Percentiles rank a stretch among this genome's conserved stretches.
Conservation (phyloP, 306 rosid species). For the Castanospermum australe region DNA sequence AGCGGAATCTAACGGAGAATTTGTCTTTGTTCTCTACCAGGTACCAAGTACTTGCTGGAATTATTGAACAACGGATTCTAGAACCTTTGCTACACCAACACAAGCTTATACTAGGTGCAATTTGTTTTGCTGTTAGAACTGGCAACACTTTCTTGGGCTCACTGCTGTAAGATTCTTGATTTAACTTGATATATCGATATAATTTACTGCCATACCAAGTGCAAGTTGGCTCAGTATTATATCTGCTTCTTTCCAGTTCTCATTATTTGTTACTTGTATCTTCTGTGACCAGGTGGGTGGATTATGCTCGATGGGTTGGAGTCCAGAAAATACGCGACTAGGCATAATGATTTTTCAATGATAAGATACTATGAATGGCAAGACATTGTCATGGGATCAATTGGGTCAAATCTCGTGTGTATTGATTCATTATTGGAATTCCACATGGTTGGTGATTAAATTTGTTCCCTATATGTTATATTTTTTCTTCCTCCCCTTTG, state of each 20-base stretch:
- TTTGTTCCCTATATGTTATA: background rate
- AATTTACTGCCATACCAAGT: slow-evolving; percentile 2
- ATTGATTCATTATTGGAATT: slow-evolving; percentile 30
- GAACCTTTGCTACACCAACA: slow-evolving; percentile 75
- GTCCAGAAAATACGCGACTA: slow-evolving; percentile 66
- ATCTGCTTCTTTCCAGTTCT: background rate
- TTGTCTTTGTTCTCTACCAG: slow-evolving; percentile 40
- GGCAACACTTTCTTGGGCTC: slow-evolving; percentile 93
- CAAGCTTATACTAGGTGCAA: slow-evolving; percentile 69
- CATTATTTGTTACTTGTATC: background rate
- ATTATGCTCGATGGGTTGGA: slow-evolving; percentile 91
- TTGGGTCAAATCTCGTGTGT: slow-evolving; percentile 19
- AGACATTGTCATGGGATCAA: background rate
- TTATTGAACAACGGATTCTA: slow-evolving; percentile 76
- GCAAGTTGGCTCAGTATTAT: too few relatives aligned
- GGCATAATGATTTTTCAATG: slow-evolving; percentile 3
- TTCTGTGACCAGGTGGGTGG: slow-evolving; percentile 77
- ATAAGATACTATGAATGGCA: background rate
- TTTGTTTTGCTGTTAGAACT: slow-evolving; percentile 76
- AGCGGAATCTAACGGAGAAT: slow-evolving; percentile 3
- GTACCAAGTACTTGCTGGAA: slow-evolving; percentile 78
- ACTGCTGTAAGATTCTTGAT: slow-evolving; percentile 55
- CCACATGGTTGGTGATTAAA: background rate
- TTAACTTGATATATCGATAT: background rate
- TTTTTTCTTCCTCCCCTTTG: slow-evolving; percentile 7